These are phyloP conservation scores for Alnus glutinosa DNA, from an alignment of 306 rosid species.

Conservation along the genomic window DNA sequence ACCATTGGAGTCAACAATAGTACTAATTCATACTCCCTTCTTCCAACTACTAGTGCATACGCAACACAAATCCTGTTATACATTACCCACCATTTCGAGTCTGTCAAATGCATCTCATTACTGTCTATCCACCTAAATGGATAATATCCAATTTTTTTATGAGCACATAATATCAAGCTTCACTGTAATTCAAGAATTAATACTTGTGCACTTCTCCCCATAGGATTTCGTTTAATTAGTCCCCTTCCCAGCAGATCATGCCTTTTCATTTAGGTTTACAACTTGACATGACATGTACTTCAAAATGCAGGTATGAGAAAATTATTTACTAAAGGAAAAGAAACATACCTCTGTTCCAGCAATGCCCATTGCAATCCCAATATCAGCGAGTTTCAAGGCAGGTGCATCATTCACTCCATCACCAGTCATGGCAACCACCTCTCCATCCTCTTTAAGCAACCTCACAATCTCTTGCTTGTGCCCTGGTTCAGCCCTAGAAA, in stretches of 20 bases:
- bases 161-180: not conserved
- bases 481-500: slow-evolving; percentile 97
- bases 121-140: not conserved
- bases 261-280: not conserved
- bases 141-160: not conserved
- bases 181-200: not conserved
- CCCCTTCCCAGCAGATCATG: not conserved
- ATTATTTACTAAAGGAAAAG: not conserved
- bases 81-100: not conserved
- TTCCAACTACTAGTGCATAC: not conserved
- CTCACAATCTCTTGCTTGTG: slow-evolving; percentile 94
- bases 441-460: slow-evolving; percentile 85
- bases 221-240: not conserved
- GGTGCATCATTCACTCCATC: slow-evolving; percentile 98
- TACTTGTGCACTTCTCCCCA: not conserved
- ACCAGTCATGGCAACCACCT: slow-evolving; percentile 92
- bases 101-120: not conserved
- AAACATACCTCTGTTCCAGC: slow-evolving; percentile 87
- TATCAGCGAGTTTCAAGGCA: slow-evolving; percentile 94
- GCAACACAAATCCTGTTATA: not conserved
- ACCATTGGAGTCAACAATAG: not conserved
- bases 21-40: not conserved
- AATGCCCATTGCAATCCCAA: slow-evolving; percentile 97
- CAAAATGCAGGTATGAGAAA: not conserved
- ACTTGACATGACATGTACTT: not conserved